phyloP scores from a whole-genome alignment of 2,329 filamentous ascomycete species.

The Teratosphaeria destructans region DNA sequence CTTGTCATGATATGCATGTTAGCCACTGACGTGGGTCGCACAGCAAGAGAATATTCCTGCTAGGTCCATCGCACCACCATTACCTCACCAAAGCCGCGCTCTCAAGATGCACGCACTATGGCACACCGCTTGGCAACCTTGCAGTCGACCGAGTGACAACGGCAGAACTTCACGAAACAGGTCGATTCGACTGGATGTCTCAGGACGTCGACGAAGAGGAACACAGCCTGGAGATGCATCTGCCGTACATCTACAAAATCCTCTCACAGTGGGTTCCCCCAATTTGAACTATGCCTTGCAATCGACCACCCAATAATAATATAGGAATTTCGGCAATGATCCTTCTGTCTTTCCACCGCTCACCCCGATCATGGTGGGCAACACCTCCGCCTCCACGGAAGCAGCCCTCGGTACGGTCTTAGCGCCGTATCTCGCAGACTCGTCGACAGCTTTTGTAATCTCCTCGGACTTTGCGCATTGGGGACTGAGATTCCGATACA shows the following conservation, averaged over 20 bases:
- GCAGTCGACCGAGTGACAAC: slow-evolving; percentile 51
- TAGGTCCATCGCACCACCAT: slow-evolving; percentile 86
- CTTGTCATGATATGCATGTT: no score
- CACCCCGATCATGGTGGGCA: slow-evolving; percentile 78
- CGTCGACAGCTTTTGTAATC: slow-evolving; percentile 70
- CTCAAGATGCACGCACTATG: slow-evolving; percentile 59
- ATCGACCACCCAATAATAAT: slow-evolving; percentile 1
- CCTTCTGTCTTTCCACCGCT: slow-evolving; percentile 57
- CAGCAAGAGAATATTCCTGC: slow-evolving; percentile 78
- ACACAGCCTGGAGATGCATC: slow-evolving; percentile 93
- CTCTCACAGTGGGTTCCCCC: slow-evolving; percentile 36
- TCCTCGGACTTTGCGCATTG: slow-evolving; percentile 98
- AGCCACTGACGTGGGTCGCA: background rate
- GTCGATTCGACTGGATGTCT: slow-evolving; percentile 56
- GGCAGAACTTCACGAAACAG: slow-evolving; percentile 40
- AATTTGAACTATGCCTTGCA: background rate
- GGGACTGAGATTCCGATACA: slow-evolving; percentile 77
- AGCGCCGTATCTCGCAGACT: slow-evolving; percentile 65
- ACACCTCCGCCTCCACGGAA: slow-evolving; percentile 57
- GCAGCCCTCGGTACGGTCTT: slow-evolving; percentile 58
- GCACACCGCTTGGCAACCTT: slow-evolving; percentile 64
- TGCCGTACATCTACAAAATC: slow-evolving; percentile 84
- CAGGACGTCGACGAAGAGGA: slow-evolving; percentile 62
- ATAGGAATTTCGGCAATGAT: slow-evolving; percentile 24
- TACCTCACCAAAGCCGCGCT: slow-evolving; percentile 69